Percentiles rank a stretch among this genome's conserved stretches.
phyloP scores from a whole-genome alignment of 331 rosid species.

The Erythrophleum ivorense region DNA sequence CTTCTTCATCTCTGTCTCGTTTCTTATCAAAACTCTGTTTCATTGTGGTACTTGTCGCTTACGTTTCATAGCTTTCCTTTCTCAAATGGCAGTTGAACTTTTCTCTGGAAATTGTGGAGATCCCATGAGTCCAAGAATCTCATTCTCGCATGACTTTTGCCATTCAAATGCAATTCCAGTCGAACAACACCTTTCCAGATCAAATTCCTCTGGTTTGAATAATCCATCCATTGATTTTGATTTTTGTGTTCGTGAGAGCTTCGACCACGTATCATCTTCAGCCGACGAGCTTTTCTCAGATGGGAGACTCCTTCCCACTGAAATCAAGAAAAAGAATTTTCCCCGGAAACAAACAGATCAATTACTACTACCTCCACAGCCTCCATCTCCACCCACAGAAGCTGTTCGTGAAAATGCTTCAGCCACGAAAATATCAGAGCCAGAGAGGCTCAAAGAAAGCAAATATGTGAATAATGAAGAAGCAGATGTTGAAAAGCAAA shows the following conservation, averaged over 20 bases:
- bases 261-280: slow-evolving; percentile 66
- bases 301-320: slow-evolving; percentile 73
- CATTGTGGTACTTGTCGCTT: not conserved
- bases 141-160: slow-evolving; percentile 77
- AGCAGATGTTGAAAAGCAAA: slow-evolving; percentile 52
- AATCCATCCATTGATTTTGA: slow-evolving; percentile 68
- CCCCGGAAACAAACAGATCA: slow-evolving; percentile 41
- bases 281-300: slow-evolving; percentile 87
- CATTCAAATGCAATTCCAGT: slow-evolving; percentile 69
- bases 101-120: slow-evolving; percentile 55
- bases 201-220: slow-evolving; percentile 59
- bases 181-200: slow-evolving; percentile 65
- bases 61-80: not conserved
- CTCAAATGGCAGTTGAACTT: slow-evolving; percentile 63
- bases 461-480: slow-evolving; percentile 39
- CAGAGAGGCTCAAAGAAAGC: slow-evolving; percentile 47
- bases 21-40: slow-evolving; percentile 29
- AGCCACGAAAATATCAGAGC: slow-evolving; percentile 30
- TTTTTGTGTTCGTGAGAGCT: slow-evolving; percentile 65
- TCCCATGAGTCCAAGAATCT: slow-evolving; percentile 76
- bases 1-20: not conserved
- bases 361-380: slow-evolving; percentile 5
- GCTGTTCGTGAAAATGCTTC: slow-evolving; percentile 19
- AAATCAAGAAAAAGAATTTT: slow-evolving; percentile 60
- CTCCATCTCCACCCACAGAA: slow-evolving; percentile 41